A percentile compares a stretch with the other conserved stretches of the same genome.
These are phyloP conservation scores for Termitomyces eurrhizus DNA, from an alignment of 768 basidiomycete species.

Conservation along the genomic window DNA sequence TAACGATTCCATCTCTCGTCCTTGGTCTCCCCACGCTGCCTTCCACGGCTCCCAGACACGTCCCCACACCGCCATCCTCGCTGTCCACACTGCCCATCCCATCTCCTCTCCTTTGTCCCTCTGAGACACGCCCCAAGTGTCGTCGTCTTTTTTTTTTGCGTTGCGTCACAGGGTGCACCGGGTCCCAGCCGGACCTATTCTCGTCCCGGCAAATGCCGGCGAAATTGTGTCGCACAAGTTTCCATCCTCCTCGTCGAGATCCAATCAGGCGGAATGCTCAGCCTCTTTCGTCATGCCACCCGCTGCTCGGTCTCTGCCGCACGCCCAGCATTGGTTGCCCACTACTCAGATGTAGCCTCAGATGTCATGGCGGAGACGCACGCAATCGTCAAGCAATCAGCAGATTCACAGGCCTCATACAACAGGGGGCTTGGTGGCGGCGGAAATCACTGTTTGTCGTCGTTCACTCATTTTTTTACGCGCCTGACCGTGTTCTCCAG, in stretches of 20 bases:
- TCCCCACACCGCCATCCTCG: background rate
- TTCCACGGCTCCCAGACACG: background rate
- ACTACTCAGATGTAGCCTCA: background rate
- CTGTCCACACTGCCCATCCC: background rate
- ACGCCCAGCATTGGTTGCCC: slow-evolving; percentile 4
- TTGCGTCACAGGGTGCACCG: slow-evolving; percentile 13
- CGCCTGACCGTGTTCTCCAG: slow-evolving; percentile 6
- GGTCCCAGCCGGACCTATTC: slow-evolving; percentile 10
- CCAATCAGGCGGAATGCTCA: slow-evolving; percentile 14
- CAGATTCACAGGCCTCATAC: background rate
- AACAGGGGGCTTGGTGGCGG: background rate
- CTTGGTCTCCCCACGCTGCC: background rate
- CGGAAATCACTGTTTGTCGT: background rate
- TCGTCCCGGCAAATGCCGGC: slow-evolving; percentile 12
- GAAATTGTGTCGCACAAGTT: background rate
- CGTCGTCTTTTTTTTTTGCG: slow-evolving; percentile 6
- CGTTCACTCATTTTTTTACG: background rate
- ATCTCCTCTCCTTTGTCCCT: background rate
- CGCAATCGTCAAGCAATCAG: background rate
- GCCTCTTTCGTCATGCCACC: slow-evolving; percentile 13
- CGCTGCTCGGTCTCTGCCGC: slow-evolving; percentile 6
- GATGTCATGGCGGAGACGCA: background rate
- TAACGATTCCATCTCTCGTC: background rate
- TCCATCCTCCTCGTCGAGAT: background rate
- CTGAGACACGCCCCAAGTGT: slow-evolving; percentile 6